Base-by-base conservation (phyloP, 208 protist genomes). In the Trypanosoma melophagium region DNA sequence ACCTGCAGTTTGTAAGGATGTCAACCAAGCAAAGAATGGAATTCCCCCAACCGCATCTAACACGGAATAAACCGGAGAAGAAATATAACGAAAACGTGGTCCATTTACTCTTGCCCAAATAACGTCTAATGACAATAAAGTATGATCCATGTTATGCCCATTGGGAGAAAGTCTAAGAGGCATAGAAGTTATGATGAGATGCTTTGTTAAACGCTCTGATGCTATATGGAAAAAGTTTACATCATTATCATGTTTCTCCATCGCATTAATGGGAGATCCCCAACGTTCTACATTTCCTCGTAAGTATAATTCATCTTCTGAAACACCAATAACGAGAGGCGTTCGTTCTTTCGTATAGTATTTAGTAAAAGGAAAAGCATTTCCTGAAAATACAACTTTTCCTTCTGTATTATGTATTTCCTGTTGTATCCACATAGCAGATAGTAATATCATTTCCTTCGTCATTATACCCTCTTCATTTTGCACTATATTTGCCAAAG, bases 21-120 rank as follows among this genome's bases (percentile, higher is more conserved):
- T 57, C 24, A 79, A 53, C 52, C 67, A 79, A 12, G 57, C 0
- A 68, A 79, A 79, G 25, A 79, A 74, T 21, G 65, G 55, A 49
- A 69, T 47, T 0, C 73, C 73, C 5, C 73, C 73, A 50, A 79
- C 17, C 19, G 73, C 66, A 55, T 79, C 73, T 47, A 79, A 41
- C 35, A 66, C 25, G 12, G 66, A 73, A 69, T 79, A 79, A 10
- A 53, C 8, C 1, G 73, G 73, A 45, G 66, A 60, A 45, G 66
- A 60, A n/a, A 71, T 41, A 21, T 24, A 66, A 52, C 60, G 44
- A 69, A 73, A 74, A 3, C 58, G 59, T 52, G 67, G 66, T 22
- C 54, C 62, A 52, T 75, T 61, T 17, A 68, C 52, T 49, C 9
- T 25, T 24, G 35, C 44, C 28, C 22, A 66, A 45, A 64, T 47